Base-by-base conservation (phyloP, 1,284 basidiomycete species). In the Ganoderma resinaceum region DNA sequence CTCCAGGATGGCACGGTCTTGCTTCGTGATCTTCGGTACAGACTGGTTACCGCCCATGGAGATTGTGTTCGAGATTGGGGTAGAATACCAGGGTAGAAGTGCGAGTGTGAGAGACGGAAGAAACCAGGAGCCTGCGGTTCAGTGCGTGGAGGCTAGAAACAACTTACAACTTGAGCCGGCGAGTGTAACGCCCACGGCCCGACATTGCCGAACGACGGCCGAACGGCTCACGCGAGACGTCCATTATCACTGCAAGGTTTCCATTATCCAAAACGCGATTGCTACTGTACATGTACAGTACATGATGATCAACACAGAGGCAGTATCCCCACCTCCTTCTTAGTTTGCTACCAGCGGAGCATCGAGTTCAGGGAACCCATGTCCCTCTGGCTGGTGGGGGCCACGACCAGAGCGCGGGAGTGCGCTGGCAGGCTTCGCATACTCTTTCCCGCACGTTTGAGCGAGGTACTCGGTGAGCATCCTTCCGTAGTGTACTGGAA, bases 1-100 rank as follows among this genome's bases (percentile, higher is more conserved):
- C 97, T 98, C 96, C 67, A 99, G 87, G 64, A 99, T 93, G 49
- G 97, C 97, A 68, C 92, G 88, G 81, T 99, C 97, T 78, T 98
- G 97, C 49, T 90, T 84, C 9, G 97, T 99, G 74, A 99, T 91
- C 85, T 95, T 97, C 52, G 94, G 94, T 43, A 88, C 84, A 40
- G 95, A 95, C 80, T 95, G 94, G 72, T 86, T 89, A 73, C 80
- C 84, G 67, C 92, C 92, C 92, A 93, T 93, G 62, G 63, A 72
- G 46, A 59, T 59, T 59, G 58, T 40, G 58, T 59, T 59, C 37
- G 33, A 59, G 58, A 59, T 38, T n/a, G 31, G 11, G 33, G 31
- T 2, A 11, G 55, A 57, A 37, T 57, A 57, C 20, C 31, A 57
- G 33, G 3, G 55, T 20, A 57, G 55, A n/a, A 31, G 55, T n/a